Conservation (phyloP, 1,139 yeast genomes). For the Blastobotrys niveus region DNA sequence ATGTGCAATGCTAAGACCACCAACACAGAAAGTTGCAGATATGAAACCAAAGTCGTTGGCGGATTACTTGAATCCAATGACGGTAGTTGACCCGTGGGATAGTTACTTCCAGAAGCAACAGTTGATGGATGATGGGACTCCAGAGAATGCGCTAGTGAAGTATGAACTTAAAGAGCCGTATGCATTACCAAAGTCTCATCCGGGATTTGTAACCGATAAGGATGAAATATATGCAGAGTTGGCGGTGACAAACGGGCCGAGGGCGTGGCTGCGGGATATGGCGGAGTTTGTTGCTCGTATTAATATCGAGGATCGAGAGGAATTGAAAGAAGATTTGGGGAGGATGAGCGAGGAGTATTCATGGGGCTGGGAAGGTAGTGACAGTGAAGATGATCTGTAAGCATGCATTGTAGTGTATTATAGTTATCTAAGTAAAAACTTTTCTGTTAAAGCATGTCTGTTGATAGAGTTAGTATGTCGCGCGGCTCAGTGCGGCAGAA, state of each 20-base stretch:
- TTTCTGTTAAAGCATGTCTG: conserved; percentile 23
- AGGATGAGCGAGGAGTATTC: conserved; percentile 49
- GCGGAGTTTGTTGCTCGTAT: conserved; percentile 41
- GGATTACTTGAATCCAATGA: conserved; percentile 8
- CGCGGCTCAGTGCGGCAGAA: too few relatives aligned
- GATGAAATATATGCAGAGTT: conserved; percentile 37
- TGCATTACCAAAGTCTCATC: conserved; percentile 24
- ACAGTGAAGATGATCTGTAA: conserved; percentile 25
- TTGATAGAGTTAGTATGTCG: too few relatives aligned
- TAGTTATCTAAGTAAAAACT: conserved; percentile 16
- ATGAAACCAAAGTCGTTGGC: conserved; percentile 2
- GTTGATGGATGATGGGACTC: conserved; percentile 22
- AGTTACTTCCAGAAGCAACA: conserved; percentile 17
- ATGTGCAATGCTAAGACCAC: conserved; percentile 28
- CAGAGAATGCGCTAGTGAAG: conserved; percentile 18
- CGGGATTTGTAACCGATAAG: conserved; percentile 20
- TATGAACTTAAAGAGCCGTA: conserved; percentile 22
- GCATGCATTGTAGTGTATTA: too few relatives aligned
- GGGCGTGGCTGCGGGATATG: conserved; percentile 45
- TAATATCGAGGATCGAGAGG: conserved; percentile 53
- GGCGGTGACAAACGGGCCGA: conserved; percentile 44
- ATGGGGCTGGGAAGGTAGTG: conserved; percentile 52
- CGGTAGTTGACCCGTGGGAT: conserved; percentile 16
- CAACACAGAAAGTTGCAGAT: not conserved
- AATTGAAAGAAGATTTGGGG: conserved; percentile 52